Evolutionary conservation across 2,329 filamentous ascomycete species (phyloP).

Genomic region (Monosporascus sp.): DNA sequence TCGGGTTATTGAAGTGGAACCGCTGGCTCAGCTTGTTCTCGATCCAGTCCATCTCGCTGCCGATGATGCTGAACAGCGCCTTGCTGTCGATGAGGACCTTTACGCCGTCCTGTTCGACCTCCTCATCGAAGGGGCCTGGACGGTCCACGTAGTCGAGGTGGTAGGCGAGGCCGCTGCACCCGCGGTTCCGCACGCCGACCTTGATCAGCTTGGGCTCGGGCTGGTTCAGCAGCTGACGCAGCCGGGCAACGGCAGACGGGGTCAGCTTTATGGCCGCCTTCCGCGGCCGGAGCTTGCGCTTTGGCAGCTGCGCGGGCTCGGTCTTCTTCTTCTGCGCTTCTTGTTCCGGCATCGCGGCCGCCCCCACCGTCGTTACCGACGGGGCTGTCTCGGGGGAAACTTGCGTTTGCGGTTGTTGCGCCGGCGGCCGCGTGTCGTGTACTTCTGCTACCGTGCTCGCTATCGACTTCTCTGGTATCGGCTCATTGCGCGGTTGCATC

Average conservation of each 20-base stretch:
- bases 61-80: constrained; percentile 95
- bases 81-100: constrained; percentile 96
- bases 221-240: constrained; percentile 71
- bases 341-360: constrained; percentile 50
- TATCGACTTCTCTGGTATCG: constrained; percentile 43
- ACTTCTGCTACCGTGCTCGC: constrained; percentile 43
- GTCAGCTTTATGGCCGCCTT: constrained; percentile 92
- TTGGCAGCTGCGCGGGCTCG: constrained; percentile 46
- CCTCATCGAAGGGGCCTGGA: constrained; percentile 80
- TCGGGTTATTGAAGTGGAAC: constrained; percentile 95
- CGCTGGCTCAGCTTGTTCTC: constrained; percentile 90
- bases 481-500: constrained; percentile 36
- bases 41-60: constrained; percentile 98
- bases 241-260: constrained; percentile 70
- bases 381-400: not conserved
- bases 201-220: constrained; percentile 91
- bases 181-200: constrained; percentile 88
- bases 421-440: constrained; percentile 47
- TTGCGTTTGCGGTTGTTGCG: constrained; percentile 1
- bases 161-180: constrained; percentile 90
- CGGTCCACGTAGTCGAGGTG: constrained; percentile 94
- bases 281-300: constrained; percentile 67
- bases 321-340: constrained; percentile 66
- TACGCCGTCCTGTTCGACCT: constrained; percentile 92
- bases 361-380: not conserved